Conservation (phyloP, 441 rosid species). For the Gossypium laxum region DNA sequence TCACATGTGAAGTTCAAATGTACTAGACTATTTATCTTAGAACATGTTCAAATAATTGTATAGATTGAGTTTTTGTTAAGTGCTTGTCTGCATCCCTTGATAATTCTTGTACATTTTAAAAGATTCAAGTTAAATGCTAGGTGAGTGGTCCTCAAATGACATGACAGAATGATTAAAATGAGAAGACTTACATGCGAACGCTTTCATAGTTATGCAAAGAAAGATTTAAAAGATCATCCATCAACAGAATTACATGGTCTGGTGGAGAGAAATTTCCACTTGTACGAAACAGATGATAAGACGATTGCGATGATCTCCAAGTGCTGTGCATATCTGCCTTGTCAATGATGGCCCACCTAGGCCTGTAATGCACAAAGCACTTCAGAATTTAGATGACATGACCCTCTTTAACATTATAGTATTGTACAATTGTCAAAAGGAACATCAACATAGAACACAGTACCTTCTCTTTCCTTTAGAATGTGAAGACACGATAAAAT, state of each 20-base stretch:
- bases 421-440: conserved; percentile 4
- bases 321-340: conserved; percentile 93
- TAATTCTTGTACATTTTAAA: neutral
- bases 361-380: conserved; percentile 44
- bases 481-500: conserved; percentile 76
- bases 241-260: conserved; percentile 53
- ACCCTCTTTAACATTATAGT: conserved; percentile 9
- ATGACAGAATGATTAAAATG: conserved; percentile 16
- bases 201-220: conserved; percentile 92
- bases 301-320: conserved; percentile 97
- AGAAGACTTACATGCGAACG: conserved; percentile 76
- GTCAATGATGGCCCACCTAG: conserved; percentile 96
- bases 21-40: neutral
- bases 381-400: conserved; percentile 12
- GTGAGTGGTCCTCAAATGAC: conserved; percentile 1
- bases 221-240: conserved; percentile 81
- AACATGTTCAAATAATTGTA: neutral
- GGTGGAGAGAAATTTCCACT: conserved; percentile 71
- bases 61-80: neutral
- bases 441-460: conserved; percentile 12
- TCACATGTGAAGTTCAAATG: neutral
- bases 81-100: neutral
- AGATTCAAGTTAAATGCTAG: neutral
- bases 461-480: conserved; percentile 93
- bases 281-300: conserved; percentile 78